A percentile compares a stretch with the other conserved stretches of the same genome.
These are phyloP conservation scores for Westerdykella ornata DNA, from an alignment of 2,329 filamentous ascomycete species.

Conservation along the genomic window DNA sequence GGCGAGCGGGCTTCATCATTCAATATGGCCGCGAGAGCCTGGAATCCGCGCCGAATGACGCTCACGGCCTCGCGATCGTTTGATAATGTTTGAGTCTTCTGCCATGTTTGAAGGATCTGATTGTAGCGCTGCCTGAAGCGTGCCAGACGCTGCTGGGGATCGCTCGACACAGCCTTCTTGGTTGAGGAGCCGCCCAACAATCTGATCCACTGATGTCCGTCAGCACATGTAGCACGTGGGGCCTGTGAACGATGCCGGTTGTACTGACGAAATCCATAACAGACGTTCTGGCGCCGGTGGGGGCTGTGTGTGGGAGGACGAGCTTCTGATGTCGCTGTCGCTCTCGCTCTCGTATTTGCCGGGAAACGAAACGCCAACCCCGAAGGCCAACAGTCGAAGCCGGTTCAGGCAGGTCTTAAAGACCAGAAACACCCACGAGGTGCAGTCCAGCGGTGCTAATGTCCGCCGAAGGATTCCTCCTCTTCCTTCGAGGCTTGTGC, in stretches of 20 bases:
- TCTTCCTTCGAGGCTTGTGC: too few relatives aligned
- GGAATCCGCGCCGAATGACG: conserved; percentile 48
- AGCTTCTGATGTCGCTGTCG: too few relatives aligned
- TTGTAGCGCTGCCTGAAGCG: conserved; percentile 58
- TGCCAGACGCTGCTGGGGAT: conserved; percentile 54
- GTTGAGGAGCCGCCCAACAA: conserved; percentile 52
- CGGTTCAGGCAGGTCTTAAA: too few relatives aligned
- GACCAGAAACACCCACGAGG: too few relatives aligned
- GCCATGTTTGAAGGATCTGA: conserved; percentile 56
- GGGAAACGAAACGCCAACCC: too few relatives aligned
- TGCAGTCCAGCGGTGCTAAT: too few relatives aligned
- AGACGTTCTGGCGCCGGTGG: not conserved
- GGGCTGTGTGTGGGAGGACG: too few relatives aligned
- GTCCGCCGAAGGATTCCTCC: too few relatives aligned
- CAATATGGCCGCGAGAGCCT: conserved; percentile 60
- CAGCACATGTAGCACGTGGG: too few relatives aligned
- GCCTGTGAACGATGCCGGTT: not conserved
- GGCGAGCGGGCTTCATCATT: conserved; percentile 84
- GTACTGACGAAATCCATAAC: conserved; percentile 14
- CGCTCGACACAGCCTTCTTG: conserved; percentile 47
- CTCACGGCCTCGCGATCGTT: conserved; percentile 47
- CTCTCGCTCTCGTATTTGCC: too few relatives aligned
- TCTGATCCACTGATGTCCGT: conserved; percentile 49
- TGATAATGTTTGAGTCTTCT: conserved; percentile 47
- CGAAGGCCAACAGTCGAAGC: too few relatives aligned